Base-by-base conservation (phyloP, 495 filamentous ascomycete species). In the Xylaria telfairii region DNA sequence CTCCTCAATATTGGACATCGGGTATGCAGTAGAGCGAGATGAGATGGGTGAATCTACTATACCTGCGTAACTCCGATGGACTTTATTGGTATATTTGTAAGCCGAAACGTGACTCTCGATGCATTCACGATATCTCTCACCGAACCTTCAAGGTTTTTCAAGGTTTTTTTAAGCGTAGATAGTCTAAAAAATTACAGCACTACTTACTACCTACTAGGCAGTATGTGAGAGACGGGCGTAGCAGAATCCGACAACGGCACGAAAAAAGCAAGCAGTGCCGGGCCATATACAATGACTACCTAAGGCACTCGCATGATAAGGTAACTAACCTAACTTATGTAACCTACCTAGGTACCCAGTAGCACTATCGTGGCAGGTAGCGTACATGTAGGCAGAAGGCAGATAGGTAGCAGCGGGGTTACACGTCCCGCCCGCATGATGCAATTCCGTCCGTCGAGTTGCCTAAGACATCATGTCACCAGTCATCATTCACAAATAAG, bases 371-470 rank as follows among this genome's bases (percentile, higher is more conserved):
- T n/a, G 44, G 44, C 15, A 13, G 19, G 12, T 15, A n/a, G 10
- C n/a, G 19, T 46, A 46, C 44, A 4, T 46, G n/a, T n/a, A n/a
- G n/a, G n/a, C n/a, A n/a, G n/a, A n/a, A n/a, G n/a, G n/a, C n/a
- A 56, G 53, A 26, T 37, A 59, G 56, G 56, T 34, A 37, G 56
- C 32, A 37, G 56, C 56, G 56, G 56, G 56, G 56, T 59, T 37
- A 39, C 19, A 37, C 28, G 56, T 37, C 30, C 28, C 28, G 30
- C 54, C 46, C 54, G n/a, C 30, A 59, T 59, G 56, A 59, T 59
- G 56, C 56, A 59, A 59, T 59, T 37, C 15, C 54, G 49, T 13
- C 10, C 47, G 21, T 24, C 47, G 9, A 57, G 24, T 32, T 26
- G 24, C 51, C 12, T 32, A 28, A 54, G 24, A 10, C 24, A 34